Base-by-base conservation (phyloP, 352 stramenopile species). In the Globisporangium barbulae region DNA sequence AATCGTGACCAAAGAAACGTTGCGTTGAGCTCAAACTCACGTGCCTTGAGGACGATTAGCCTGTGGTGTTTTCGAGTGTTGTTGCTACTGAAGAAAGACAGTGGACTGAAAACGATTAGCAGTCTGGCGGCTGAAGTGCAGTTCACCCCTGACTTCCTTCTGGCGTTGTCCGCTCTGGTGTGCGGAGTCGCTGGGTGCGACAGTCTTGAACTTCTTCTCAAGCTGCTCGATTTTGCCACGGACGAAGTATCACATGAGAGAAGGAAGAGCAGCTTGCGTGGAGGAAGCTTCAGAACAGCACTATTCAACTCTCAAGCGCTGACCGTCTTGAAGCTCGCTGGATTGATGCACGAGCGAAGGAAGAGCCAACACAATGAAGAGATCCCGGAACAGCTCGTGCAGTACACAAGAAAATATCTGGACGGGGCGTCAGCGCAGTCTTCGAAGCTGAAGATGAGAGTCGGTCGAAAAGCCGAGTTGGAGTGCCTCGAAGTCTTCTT, bases 31-130 rank as follows among this genome's bases (percentile, higher is more conserved):
- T 17, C 50, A 35, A 70, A 47, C 19, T n/a, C 48, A 21, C 53
- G n/a, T 7, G n/a, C n/a, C 1, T 62, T 76, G 44, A 79, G 75
- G 37, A 79, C 59, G 53, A 76, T 84, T 48, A 78, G 70, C 19
- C 65, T 94, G 17, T 94, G 83, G 85, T 89, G 73, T 47, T 79
- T 94, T 33, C 85, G 85, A 10, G 45, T 92, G 22, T 73, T 94
- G 22, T 67, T 94, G 35, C 64, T 92, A 6, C 66, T 94, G 30
- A 94, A 94, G 67, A 90, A 90, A 61, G 83, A 91, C 28, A 87
- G 71, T 28, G 85, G 83, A 10, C 52, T 91, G 22, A 82, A 88
- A 44, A 65, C 72, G 2, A 71, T 94, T 31, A 74, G 78, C 37
- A 79, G 77, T 13, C 72, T 83, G 39, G 73, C 72, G 0, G 44